These are phyloP conservation scores for Tympanopsis confertula DNA, from an alignment of 2,329 filamentous ascomycete genomes.

Conservation along the genomic window DNA sequence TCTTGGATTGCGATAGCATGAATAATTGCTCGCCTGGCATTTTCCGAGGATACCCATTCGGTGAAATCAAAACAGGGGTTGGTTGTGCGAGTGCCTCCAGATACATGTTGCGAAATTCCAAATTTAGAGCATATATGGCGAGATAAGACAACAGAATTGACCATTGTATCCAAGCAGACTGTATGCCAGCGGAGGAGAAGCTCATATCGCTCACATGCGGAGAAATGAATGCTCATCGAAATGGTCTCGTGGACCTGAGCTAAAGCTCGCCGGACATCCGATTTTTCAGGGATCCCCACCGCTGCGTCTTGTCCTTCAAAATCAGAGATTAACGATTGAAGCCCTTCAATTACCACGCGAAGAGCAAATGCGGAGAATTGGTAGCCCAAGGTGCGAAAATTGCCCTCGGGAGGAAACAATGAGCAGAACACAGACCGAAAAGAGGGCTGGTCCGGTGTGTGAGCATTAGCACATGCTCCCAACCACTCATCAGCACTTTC, in stretches of 20 bases:
- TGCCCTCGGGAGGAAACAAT: slow-evolving; percentile 20
- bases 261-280: slow-evolving; percentile 24
- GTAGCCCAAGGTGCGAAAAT: slow-evolving; percentile 14
- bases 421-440: slow-evolving; percentile 26
- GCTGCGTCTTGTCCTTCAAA: slow-evolving; percentile 20
- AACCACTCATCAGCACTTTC: slow-evolving; percentile 26
- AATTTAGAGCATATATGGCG: slow-evolving; percentile 23
- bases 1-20: slow-evolving; percentile 31
- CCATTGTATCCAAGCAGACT: slow-evolving; percentile 26
- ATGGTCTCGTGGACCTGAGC: slow-evolving; percentile 24
- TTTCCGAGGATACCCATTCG: slow-evolving; percentile 22
- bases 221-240: slow-evolving; percentile 19
- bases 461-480: too few species aligned
- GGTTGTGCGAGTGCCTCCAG: slow-evolving; percentile 13
- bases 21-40: slow-evolving; percentile 25
- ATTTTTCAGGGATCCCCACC: slow-evolving; percentile 24
- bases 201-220: slow-evolving; percentile 22
- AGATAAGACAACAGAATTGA: slow-evolving; percentile 24
- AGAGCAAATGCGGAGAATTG: slow-evolving; percentile 25
- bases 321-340: slow-evolving; percentile 28
- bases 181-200: slow-evolving; percentile 29
- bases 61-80: slow-evolving; percentile 19
- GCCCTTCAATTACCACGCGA: slow-evolving; percentile 27
- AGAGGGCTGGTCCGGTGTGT: slow-evolving; percentile 20
- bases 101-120: slow-evolving; percentile 24